Evolutionary conservation across 176 grass and related monocot genomes (phyloP).

Genomic region (Canna indica): DNA sequence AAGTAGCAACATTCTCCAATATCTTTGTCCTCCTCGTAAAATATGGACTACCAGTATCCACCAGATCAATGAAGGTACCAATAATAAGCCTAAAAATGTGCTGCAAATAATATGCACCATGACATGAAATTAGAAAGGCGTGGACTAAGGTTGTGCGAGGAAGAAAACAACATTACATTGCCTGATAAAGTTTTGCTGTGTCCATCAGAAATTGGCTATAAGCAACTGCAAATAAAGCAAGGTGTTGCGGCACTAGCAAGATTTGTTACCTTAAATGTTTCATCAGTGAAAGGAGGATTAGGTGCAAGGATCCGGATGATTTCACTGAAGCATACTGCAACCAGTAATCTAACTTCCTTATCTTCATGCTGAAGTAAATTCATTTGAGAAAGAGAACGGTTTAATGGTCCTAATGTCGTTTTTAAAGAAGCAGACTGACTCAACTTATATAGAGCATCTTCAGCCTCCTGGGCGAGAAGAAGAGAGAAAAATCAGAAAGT

Average conservation of each 20-base stretch:
- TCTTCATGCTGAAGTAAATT: constrained; percentile 78
- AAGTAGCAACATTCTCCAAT: constrained; percentile 69
- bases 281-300: constrained; percentile 74
- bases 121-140: not conserved
- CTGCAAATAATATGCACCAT: constrained; percentile 36
- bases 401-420: constrained; percentile 49
- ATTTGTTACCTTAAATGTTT: constrained; percentile 74
- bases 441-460: constrained; percentile 67
- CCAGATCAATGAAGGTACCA: constrained; percentile 63
- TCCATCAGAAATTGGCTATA: not conserved
- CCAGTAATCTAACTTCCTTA: constrained; percentile 88
- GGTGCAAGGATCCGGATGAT: constrained; percentile 88
- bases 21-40: constrained; percentile 88
- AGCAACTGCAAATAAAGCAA: not conserved
- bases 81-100: constrained; percentile 91
- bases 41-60: constrained; percentile 71
- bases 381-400: constrained; percentile 48
- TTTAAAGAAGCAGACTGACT: constrained; percentile 65
- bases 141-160: not conserved
- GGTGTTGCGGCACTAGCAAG: not conserved
- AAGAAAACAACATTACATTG: not conserved
- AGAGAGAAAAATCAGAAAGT: constrained; percentile 27
- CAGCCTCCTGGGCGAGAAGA: constrained; percentile 67
- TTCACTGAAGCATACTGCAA: constrained; percentile 76
- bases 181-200: too few relatives aligned